Base-by-base conservation (phyloP, 768 basidiomycete species). In the Nidularia sp. region DNA sequence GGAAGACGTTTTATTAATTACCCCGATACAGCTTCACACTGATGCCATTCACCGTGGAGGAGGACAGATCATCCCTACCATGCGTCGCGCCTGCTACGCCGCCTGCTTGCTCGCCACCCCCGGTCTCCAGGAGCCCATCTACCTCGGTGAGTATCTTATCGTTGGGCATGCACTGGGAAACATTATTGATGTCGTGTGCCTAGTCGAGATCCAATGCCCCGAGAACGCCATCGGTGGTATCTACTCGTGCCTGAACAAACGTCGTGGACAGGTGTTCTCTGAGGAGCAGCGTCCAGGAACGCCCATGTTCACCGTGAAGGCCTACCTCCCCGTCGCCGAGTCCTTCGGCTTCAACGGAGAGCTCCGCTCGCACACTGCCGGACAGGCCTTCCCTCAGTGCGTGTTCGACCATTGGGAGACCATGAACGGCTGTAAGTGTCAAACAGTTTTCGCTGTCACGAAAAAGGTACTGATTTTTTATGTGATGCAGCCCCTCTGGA, bases 11-110 rank as follows among this genome's bases (percentile, higher is more conserved):
- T 32, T 42, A 9, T 51, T 53, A 46, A 56, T 51, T 35, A 22
- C 39, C 25, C 47, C 35, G 36, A 41, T 43, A 55, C 65, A 93
- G 90, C 81, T 99, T 50, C 97, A 99, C 73, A 79, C 97, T 66
- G 96, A 99, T 80, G 95, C 96, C 57, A 98, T 99, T 69, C 97
- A 99, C 74, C 90, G 96, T 79, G 96, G 97, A 70, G 95, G 95
- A 78, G 96, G 96, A 72, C 92, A 99, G 72, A 81, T 98, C 64
- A 98, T 99, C 71, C 96, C 96, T 52, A 95, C 93, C 36, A 92
- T 89, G 73, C 88, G 97, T 74, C 91, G 97, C 67, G 96, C 87
- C 59, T 90, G 88, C 66, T 98, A 98, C 72, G 96, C 97, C 56
- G 93, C 96, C 49, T 90, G 93, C 70, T 68, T 98, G 60, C 85